Evolutionary conservation across 1,284 basidiomycete genomes (phyloP).

Genomic region (Kalmanozyma brasiliensis): DNA sequence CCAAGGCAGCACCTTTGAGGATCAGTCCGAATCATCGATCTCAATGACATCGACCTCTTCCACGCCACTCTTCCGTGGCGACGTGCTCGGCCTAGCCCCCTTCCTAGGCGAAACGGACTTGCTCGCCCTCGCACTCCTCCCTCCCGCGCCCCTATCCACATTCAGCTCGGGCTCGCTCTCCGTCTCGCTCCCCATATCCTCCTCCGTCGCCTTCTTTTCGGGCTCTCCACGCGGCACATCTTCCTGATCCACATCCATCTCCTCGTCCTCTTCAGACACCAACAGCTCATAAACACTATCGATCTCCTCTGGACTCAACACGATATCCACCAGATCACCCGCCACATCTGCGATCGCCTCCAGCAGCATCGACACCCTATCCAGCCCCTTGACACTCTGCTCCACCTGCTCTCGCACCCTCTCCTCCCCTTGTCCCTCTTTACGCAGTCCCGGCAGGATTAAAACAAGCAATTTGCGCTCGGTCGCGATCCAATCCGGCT

Average conservation of each 20-base stretch:
- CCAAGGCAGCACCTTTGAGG: background rate
- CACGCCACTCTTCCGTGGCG: background rate
- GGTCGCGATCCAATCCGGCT: constrained; percentile 55
- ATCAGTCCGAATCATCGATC: constrained; percentile 42
- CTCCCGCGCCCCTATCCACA: background rate
- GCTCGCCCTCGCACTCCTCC: constrained; percentile 5
- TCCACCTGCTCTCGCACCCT: constrained; percentile 20
- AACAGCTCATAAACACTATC: constrained; percentile 58
- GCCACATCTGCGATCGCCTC: constrained; percentile 55
- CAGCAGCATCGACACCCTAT: constrained; percentile 34
- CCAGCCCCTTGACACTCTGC: constrained; percentile 12
- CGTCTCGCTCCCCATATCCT: constrained; percentile 24
- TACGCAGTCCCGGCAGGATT: constrained; percentile 15
- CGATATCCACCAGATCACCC: constrained; percentile 56
- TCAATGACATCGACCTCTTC: constrained; percentile 24
- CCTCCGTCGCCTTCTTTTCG: background rate
- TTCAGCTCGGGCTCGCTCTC: constrained; percentile 41
- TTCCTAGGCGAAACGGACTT: constrained; percentile 20
- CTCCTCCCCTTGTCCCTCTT: background rate
- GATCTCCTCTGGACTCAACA: constrained; percentile 58
- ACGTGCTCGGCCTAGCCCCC: too few species aligned
- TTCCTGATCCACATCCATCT: constrained; percentile 21
- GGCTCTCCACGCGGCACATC: background rate
- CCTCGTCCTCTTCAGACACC: constrained; percentile 30
- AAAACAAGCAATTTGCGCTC: constrained; percentile 25